These are phyloP conservation scores for Lycium ferocissimum DNA, from an alignment of 257 asterid species.

Conservation along the genomic window DNA sequence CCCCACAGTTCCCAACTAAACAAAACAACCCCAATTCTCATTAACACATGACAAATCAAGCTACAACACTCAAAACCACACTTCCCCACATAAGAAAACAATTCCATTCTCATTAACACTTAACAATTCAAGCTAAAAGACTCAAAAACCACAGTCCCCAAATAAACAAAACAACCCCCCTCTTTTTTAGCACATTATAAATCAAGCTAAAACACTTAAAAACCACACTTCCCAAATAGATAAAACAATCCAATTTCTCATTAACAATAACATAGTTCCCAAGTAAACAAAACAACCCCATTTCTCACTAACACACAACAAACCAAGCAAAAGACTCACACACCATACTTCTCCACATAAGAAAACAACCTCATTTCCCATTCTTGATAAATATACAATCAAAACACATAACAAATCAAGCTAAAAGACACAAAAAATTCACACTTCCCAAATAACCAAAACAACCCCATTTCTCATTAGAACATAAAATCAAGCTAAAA, in stretches of 20 bases:
- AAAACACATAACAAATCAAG: neutral
- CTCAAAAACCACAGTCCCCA: neutral
- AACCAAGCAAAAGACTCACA: neutral
- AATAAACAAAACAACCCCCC: neutral
- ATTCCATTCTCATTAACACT: neutral
- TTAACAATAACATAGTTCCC: constrained; percentile 2
- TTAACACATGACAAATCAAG: neutral
- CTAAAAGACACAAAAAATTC: neutral
- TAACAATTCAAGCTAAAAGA: neutral
- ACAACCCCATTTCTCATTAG: constrained; percentile 11
- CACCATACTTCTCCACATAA: neutral
- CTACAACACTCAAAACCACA: neutral
- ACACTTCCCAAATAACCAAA: neutral
- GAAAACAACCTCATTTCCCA: neutral
- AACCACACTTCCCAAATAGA: neutral
- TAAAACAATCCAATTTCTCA: neutral
- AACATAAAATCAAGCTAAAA: too few species aligned
- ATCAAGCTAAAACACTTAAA: neutral
- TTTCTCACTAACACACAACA: neutral
- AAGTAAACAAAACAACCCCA: constrained; percentile 6
- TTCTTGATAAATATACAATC: neutral
- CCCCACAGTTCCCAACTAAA: constrained; percentile 1
- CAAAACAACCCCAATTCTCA: neutral
- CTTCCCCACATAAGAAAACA: neutral
- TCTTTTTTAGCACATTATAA: neutral